Evolutionary conservation across 768 basidiomycete genomes (phyloP).

Genomic region (Leccinum ochraceum): DNA sequence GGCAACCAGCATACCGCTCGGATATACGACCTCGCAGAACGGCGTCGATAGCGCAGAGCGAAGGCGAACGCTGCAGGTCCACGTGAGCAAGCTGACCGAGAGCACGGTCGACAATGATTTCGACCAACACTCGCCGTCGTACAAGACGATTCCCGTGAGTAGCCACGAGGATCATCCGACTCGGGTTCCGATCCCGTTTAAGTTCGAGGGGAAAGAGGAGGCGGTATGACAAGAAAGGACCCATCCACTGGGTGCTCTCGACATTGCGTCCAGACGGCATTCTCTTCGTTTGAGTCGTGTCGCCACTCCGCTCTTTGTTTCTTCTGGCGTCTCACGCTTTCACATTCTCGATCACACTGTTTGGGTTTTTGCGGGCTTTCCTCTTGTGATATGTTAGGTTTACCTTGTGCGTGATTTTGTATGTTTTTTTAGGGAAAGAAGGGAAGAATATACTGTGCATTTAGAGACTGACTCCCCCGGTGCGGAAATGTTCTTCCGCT

Average conservation of each 20-base stretch:
- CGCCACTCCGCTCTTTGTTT: too few species aligned
- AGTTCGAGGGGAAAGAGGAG: neutral
- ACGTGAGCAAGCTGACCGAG: neutral
- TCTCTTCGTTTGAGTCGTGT: too few species aligned
- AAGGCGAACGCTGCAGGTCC: neutral
- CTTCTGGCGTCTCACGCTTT: too few species aligned
- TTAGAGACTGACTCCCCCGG: neutral
- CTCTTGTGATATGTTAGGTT: too few species aligned
- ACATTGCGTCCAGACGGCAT: too few species aligned
- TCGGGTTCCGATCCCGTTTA: neutral
- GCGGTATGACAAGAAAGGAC: neutral
- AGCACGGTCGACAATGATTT: neutral
- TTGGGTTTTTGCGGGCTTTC: too few species aligned
- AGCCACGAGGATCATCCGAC: neutral
- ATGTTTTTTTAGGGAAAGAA: neutral
- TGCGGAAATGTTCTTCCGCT: neutral
- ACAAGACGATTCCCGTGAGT: neutral
- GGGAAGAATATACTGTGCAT: neutral
- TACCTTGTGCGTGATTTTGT: too few species aligned
- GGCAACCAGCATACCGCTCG: neutral
- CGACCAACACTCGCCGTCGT: neutral
- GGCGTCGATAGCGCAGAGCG: neutral
- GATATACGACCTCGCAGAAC: too few species aligned
- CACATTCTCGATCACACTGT: too few species aligned
- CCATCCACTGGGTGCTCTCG: neutral